Evolutionary conservation across 2,329 filamentous ascomycete genomes (phyloP), one percentile per base, ranked within the genome.

Genomic region (Hypocrella siamensis): DNA sequence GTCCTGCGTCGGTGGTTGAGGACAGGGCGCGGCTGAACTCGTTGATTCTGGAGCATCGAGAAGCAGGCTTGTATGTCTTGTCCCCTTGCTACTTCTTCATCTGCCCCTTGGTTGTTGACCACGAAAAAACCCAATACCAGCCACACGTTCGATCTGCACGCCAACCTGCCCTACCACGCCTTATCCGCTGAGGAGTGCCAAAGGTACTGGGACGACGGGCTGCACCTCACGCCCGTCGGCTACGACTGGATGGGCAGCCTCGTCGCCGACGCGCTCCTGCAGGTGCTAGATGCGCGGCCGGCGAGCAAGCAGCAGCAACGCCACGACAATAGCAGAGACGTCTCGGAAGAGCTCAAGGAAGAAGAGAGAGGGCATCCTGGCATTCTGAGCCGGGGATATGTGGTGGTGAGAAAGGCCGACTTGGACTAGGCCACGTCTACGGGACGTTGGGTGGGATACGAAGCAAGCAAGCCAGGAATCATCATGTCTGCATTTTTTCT

Each of bases 191-290:
- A 54, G 1, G 60, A 68, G 35, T 57, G 60, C 16, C 38, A 54
- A 2, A 53, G 52, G 35, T 67, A 71, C 42, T 79, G 72, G 70
- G 61, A 72, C 39, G 74, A 79, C 49, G 61, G 60, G 14, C 40
- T 78, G 16, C 74, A 79, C 51, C 56, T 77, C 8, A 67, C 64
- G 1, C 48, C 56, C 0, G 58, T 55, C 6, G 75, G 75, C 6
- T 79, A 79, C 53, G 62, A 75, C 44, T 54, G 68, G 42, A 70
- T 79, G 58, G 75, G 74, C 2, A 56, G 61, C 25, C 57, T 65
- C 35, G 57, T 79, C 31, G 73, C 64, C 29, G 57, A 63, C 17
- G 58, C 53, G 19, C 48, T 79, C 8, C 53, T 70, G 17, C 30
- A 7, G 4, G 26, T 26, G 4, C 22, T 32, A n/a, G n/a, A n/a